These are phyloP conservation scores for Leucaena leucocephala DNA, from an alignment of 306 rosid genomes.

Conservation along the genomic window DNA sequence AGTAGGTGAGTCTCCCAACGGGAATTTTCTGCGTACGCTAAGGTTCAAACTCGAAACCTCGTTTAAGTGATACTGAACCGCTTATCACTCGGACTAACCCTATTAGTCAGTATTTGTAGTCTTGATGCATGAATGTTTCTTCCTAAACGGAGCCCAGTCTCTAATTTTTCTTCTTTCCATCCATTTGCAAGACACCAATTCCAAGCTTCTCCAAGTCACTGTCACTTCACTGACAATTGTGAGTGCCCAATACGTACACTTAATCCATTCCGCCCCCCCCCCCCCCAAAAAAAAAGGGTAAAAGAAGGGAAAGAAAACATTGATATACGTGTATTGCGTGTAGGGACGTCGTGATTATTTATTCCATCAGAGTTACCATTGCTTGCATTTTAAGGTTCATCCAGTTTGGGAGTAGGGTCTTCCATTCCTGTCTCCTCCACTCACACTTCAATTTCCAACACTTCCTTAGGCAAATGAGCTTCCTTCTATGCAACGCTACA, in stretches of 20 bases:
- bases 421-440: conserved; percentile 34
- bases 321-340: conserved; percentile 64
- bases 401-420: conserved; percentile 37
- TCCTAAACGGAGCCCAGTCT: background rate
- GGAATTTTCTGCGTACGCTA: no score
- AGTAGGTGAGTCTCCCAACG: no score
- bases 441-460: conserved; percentile 66
- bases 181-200: no score
- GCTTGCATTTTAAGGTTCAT: conserved; percentile 58
- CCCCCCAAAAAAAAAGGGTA: no score
- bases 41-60: no score
- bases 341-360: conserved; percentile 19
- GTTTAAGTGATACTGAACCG: no score
- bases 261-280: no score
- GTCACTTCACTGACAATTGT: background rate
- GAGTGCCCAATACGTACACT: background rate
- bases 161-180: background rate
- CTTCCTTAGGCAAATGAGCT: conserved; percentile 22
- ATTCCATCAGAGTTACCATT: conserved; percentile 39
- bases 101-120: background rate
- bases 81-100: no score
- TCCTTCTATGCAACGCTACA: conserved; percentile 23
- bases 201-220: background rate
- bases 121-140: background rate
- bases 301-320: background rate